phyloP scores from a whole-genome alignment of 495 filamentous ascomycete genomes.

The Apiosordaria backusii region DNA sequence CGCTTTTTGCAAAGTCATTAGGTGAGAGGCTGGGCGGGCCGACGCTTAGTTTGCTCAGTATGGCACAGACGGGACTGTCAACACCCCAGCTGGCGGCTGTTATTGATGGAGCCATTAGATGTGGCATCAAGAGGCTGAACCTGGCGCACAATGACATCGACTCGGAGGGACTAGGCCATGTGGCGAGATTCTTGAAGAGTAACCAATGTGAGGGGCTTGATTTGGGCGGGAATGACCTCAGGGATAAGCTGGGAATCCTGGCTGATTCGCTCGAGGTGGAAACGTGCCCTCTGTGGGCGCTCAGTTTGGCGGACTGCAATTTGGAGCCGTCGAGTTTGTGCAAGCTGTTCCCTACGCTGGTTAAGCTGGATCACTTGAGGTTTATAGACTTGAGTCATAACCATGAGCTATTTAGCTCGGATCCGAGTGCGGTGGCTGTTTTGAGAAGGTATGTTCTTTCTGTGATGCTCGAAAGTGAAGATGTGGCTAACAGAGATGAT shows the following conservation, averaged over 20 bases:
- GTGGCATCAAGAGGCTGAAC: constrained; percentile 71
- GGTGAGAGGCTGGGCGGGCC: constrained; percentile 69
- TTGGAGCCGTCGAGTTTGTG: constrained; percentile 67
- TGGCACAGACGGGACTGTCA: constrained; percentile 72
- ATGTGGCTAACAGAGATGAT: neutral
- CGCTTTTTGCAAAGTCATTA: constrained; percentile 68
- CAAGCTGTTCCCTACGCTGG: constrained; percentile 70
- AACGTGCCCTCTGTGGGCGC: constrained; percentile 63
- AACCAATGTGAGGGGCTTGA: constrained; percentile 85
- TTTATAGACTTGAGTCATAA: constrained; percentile 94
- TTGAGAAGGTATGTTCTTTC: constrained; percentile 58
- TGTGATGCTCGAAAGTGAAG: neutral
- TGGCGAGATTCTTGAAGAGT: constrained; percentile 67
- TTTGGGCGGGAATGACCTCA: constrained; percentile 81
- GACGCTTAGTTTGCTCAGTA: constrained; percentile 76
- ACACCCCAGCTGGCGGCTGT: constrained; percentile 67
- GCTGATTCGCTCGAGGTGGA: constrained; percentile 59
- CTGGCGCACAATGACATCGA: constrained; percentile 78
- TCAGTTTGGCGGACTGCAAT: constrained; percentile 86
- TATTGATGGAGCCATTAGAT: constrained; percentile 69
- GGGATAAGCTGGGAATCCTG: constrained; percentile 65
- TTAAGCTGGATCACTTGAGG: constrained; percentile 67
- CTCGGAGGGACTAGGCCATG: constrained; percentile 66
- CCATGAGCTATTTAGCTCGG: constrained; percentile 66
- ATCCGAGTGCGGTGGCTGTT: constrained; percentile 70